phyloP scores from a whole-genome alignment of 768 basidiomycete genomes.

The Leucocoprinus birnbaumii region DNA sequence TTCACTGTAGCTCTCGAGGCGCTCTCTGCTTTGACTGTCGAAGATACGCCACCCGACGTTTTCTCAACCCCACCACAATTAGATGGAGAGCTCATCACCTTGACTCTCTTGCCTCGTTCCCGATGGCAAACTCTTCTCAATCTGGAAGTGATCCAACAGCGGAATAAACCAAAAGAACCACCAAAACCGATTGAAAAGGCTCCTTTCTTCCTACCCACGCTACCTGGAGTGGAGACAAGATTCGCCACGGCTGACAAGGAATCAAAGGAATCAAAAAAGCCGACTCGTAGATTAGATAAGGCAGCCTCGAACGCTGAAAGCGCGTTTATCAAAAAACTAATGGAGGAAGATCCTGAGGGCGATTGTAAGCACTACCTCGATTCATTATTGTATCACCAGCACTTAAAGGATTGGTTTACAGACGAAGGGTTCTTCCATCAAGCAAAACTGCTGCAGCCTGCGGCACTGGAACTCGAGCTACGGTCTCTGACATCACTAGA shows the following conservation, averaged over 20 bases:
- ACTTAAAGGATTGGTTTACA: slow-evolving; percentile 21
- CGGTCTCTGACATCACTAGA: slow-evolving; percentile 70
- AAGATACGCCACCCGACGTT: slow-evolving; percentile 61
- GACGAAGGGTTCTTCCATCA: slow-evolving; percentile 84
- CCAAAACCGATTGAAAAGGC: slow-evolving; percentile 94
- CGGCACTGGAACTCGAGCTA: slow-evolving; percentile 88
- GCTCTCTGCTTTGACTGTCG: slow-evolving; percentile 58
- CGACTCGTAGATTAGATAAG: slow-evolving; percentile 53
- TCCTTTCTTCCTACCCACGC: slow-evolving; percentile 94
- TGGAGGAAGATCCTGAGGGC: slow-evolving; percentile 49
- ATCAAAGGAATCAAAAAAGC: slow-evolving; percentile 33
- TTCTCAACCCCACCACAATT: slow-evolving; percentile 88
- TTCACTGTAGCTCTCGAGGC: slow-evolving; percentile 59
- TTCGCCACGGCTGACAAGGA: slow-evolving; percentile 58
- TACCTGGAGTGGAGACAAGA: slow-evolving; percentile 82
- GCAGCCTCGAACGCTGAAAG: slow-evolving; percentile 52
- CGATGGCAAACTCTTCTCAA: slow-evolving; percentile 98
- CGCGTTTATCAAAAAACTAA: slow-evolving; percentile 67
- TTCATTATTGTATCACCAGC: background rate
- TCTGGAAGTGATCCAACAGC: slow-evolving; percentile 90
- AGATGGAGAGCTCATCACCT: slow-evolving; percentile 86
- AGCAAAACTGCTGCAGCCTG: slow-evolving; percentile 84
- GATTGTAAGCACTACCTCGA: slow-evolving; percentile 55
- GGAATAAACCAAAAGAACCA: slow-evolving; percentile 95
- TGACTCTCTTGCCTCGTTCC: slow-evolving; percentile 88